Conservation (phyloP, 176 grass and related monocot genomes). For the Triticum monococcum region DNA sequence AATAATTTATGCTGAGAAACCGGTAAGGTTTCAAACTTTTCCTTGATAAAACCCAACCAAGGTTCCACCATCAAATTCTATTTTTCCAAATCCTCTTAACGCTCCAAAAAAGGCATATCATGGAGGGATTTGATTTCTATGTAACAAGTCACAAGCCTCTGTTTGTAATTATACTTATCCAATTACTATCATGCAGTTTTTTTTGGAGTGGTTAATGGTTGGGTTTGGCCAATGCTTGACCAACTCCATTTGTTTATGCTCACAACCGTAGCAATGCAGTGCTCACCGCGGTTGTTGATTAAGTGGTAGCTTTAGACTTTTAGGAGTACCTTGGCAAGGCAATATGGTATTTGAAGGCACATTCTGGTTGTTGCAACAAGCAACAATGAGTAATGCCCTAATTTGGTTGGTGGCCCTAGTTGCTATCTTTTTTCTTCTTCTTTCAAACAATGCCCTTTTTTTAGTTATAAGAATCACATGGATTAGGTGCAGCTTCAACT, state of each 20-base stretch:
- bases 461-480: too few relatives aligned
- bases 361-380: background rate
- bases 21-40: too few relatives aligned
- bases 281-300: background rate
- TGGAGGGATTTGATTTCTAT: too few relatives aligned
- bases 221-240: slow-evolving; percentile 5
- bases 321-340: background rate
- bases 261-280: background rate
- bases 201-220: slow-evolving; percentile 24
- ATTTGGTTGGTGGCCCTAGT: background rate
- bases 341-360: slow-evolving; percentile 13
- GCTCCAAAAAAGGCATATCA: too few relatives aligned
- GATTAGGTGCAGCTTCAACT: background rate
- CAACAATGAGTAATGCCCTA: background rate
- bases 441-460: too few relatives aligned
- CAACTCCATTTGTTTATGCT: slow-evolving; percentile 12
- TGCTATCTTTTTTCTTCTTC: background rate
- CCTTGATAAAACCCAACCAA: too few relatives aligned
- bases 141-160: too few relatives aligned
- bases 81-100: too few relatives aligned
- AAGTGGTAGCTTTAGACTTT: slow-evolving; percentile 18
- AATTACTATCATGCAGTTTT: too few relatives aligned
- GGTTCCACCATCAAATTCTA: too few relatives aligned
- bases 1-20: too few relatives aligned
- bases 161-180: too few relatives aligned